These are phyloP conservation scores for Candida qinlingensis DNA, from an alignment of 805 yeast genomes.

Conservation along the genomic window DNA sequence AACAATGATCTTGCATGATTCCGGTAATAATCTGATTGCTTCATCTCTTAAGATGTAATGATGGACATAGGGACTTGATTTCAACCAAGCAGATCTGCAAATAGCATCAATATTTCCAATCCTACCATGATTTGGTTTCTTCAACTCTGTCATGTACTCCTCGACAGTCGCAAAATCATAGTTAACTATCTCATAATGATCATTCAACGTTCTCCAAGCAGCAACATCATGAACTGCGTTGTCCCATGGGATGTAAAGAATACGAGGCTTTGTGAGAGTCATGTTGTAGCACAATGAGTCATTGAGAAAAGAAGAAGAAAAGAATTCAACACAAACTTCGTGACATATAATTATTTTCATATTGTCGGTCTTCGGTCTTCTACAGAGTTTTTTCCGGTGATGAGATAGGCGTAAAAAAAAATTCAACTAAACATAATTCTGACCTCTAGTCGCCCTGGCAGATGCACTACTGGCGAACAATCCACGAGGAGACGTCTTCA, in stretches of 20 bases:
- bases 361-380: background rate
- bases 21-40: conserved; percentile 28
- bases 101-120: conserved; percentile 33
- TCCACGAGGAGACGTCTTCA: conserved; percentile 27
- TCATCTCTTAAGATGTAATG: conserved; percentile 33
- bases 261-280: conserved; percentile 27
- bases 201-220: conserved; percentile 32
- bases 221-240: conserved; percentile 32
- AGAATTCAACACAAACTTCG: background rate
- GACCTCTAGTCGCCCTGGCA: conserved; percentile 20
- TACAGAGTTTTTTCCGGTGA: background rate
- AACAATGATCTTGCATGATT: conserved; percentile 30
- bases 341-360: no score
- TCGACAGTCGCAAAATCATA: conserved; percentile 31
- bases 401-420: background rate
- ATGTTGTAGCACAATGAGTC: background rate
- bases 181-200: conserved; percentile 30
- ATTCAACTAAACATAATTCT: conserved; percentile 9
- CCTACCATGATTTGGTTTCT: conserved; percentile 31
- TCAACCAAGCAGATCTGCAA: conserved; percentile 35
- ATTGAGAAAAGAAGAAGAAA: no score
- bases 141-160: conserved; percentile 30
- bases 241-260: conserved; percentile 35
- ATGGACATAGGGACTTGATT: conserved; percentile 33
- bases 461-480: conserved; percentile 22